Conservation (phyloP, 2,329 filamentous ascomycete genomes). For the Penicillium aurantiogriseum region DNA sequence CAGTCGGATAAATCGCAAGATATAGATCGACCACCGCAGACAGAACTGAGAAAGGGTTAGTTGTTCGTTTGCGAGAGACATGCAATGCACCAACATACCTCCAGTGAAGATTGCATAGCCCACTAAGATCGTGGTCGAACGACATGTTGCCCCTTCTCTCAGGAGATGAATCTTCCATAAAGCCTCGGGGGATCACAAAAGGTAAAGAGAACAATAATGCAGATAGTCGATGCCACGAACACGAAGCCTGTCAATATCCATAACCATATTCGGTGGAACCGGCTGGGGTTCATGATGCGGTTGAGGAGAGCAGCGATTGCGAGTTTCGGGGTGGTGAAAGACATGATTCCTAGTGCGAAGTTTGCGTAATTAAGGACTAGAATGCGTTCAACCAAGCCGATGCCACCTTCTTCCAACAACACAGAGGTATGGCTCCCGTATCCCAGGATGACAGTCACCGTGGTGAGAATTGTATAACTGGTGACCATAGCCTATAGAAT, state of each 20-base stretch:
- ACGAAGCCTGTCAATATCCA: constrained; percentile 33
- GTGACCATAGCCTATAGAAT: constrained; percentile 26
- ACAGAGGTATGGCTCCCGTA: constrained; percentile 41
- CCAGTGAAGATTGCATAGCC: constrained; percentile 43
- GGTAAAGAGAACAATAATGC: constrained; percentile 43
- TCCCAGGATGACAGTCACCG: constrained; percentile 37
- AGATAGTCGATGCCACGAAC: constrained; percentile 32
- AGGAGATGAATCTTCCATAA: constrained; percentile 39
- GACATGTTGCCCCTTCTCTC: constrained; percentile 36
- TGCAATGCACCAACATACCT: constrained; percentile 26
- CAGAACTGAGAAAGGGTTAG: constrained; percentile 15
- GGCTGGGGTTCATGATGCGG: constrained; percentile 28
- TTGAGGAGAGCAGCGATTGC: constrained; percentile 27
- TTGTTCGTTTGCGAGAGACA: not conserved
- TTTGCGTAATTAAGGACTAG: constrained; percentile 24
- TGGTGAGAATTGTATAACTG: constrained; percentile 34
- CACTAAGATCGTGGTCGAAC: constrained; percentile 37
- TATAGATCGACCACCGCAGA: constrained; percentile 35
- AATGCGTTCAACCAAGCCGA: constrained; percentile 29
- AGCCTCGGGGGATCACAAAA: constrained; percentile 43
- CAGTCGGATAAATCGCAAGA: constrained; percentile 33
- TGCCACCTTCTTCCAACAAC: constrained; percentile 19
- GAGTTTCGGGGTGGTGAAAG: constrained; percentile 29
- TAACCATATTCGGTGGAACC: constrained; percentile 14
- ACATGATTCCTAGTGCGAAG: constrained; percentile 30